A percentile compares a stretch with the other conserved stretches of the same genome.
Evolutionary conservation across 2,329 filamentous ascomycete genomes (phyloP).

Genomic region (Ascochyta fabae): DNA sequence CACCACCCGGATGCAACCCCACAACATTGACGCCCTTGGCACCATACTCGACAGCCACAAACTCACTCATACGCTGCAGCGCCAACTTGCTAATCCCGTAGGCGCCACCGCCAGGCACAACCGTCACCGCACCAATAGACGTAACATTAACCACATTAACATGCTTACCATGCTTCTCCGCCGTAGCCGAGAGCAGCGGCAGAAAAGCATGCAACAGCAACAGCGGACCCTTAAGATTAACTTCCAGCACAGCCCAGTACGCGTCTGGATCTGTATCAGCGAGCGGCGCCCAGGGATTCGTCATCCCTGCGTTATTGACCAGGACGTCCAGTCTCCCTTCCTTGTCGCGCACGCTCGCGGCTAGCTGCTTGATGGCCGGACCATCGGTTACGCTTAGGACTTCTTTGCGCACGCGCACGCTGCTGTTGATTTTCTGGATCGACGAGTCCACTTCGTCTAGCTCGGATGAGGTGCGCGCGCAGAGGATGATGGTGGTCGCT

Average conservation of each 20-base stretch:
- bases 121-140: constrained; percentile 51
- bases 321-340: constrained; percentile 52
- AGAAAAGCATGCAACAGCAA: constrained; percentile 56
- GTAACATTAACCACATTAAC: constrained; percentile 55
- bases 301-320: constrained; percentile 56
- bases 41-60: constrained; percentile 52
- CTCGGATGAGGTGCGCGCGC: constrained; percentile 55
- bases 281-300: constrained; percentile 41
- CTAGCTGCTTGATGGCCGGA: constrained; percentile 47
- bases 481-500: constrained; percentile 60
- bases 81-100: constrained; percentile 61
- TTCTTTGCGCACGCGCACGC: constrained; percentile 53
- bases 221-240: constrained; percentile 59
- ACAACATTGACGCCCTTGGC: constrained; percentile 31
- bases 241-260: constrained; percentile 55
- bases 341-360: constrained; percentile 37
- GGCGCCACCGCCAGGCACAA: constrained; percentile 21
- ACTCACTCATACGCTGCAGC: constrained; percentile 58
- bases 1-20: constrained; percentile 38
- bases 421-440: constrained; percentile 48
- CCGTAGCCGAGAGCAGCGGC: constrained; percentile 47
- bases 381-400: constrained; percentile 53
- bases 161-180: constrained; percentile 41
- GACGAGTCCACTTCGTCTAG: constrained; percentile 48
- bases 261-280: constrained; percentile 45